A percentile compares a stretch with the other conserved stretches of the same genome.
These are phyloP conservation scores for Sideroxylon spinosum DNA, from an alignment of 179 eudicot species.

Conservation along the genomic window DNA sequence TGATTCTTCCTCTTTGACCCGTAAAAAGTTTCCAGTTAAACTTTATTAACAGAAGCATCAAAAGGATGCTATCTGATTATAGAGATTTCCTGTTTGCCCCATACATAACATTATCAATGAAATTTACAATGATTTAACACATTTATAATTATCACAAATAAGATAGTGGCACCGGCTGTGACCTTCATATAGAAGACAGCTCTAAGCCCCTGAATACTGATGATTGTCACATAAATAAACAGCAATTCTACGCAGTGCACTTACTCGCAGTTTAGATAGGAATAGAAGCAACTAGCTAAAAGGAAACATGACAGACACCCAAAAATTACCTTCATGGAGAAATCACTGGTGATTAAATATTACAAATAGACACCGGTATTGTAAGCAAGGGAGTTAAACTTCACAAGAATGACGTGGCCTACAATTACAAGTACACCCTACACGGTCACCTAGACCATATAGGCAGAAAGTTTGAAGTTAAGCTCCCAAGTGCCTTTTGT, in stretches of 20 bases:
- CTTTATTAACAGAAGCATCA: background rate
- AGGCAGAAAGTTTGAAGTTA: background rate
- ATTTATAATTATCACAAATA: background rate
- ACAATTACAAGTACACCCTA: background rate
- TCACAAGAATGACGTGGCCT: background rate
- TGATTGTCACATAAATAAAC: background rate
- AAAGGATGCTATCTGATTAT: background rate
- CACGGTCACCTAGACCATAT: background rate
- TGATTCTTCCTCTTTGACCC: too few relatives aligned
- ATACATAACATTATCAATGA: background rate
- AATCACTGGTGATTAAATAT: background rate
- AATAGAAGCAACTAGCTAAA: constrained; percentile 1
- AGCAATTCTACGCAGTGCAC: background rate
- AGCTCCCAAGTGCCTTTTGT: background rate
- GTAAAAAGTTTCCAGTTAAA: background rate
- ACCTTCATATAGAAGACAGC: background rate
- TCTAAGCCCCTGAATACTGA: background rate
- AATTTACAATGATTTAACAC: background rate
- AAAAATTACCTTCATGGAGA: background rate
- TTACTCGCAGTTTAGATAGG: background rate
- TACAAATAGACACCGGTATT: too few relatives aligned
- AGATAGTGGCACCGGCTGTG: background rate
- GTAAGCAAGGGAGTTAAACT: background rate
- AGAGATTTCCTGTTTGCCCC: background rate
- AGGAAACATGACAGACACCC: background rate